Percentiles rank a stretch among this genome's conserved stretches.
phyloP scores from a whole-genome alignment of 108 stramenopile genomes.

The Cyclostephanos invisitatus region DNA sequence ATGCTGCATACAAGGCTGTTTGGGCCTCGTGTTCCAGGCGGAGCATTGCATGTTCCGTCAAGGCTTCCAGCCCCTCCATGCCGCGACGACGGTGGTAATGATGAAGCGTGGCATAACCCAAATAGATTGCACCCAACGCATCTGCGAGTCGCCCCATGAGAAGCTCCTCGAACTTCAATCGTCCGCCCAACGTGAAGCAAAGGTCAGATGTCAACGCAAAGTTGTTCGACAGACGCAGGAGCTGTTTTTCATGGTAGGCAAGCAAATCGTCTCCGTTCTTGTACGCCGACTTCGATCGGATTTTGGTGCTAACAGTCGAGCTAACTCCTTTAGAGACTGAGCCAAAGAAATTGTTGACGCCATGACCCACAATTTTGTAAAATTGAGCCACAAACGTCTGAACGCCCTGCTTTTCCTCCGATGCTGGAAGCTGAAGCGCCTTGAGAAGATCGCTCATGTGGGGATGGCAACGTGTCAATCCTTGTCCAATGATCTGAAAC shows the following conservation, averaged over 20 bases:
- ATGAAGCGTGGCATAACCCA: conserved; percentile 97
- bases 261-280: conserved; percentile 86
- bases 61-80: conserved; percentile 88
- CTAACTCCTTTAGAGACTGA: conserved; percentile 76
- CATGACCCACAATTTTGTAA: conserved; percentile 91
- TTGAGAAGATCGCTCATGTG: conserved; percentile 94
- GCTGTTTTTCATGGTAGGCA: conserved; percentile 89
- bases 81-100: conserved; percentile 90
- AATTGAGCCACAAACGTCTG: conserved; percentile 90
- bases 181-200: conserved; percentile 94
- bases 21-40: conserved; percentile 89
- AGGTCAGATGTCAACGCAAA: conserved; percentile 96
- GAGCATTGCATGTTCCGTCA: conserved; percentile 97
- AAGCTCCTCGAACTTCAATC: conserved; percentile 97
- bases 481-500: conserved; percentile 98
- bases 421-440: conserved; percentile 85
- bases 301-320: conserved; percentile 69
- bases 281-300: conserved; percentile 87
- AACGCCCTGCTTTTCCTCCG: conserved; percentile 81
- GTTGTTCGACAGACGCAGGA: conserved; percentile 92
- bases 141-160: conserved; percentile 95
- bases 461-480: conserved; percentile 96
- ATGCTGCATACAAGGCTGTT: conserved; percentile 90
- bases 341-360: conserved; percentile 77
- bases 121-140: conserved; percentile 95